Base-by-base conservation (phyloP, 495 filamentous ascomycete genomes). In the Penicillium malachiteum region DNA sequence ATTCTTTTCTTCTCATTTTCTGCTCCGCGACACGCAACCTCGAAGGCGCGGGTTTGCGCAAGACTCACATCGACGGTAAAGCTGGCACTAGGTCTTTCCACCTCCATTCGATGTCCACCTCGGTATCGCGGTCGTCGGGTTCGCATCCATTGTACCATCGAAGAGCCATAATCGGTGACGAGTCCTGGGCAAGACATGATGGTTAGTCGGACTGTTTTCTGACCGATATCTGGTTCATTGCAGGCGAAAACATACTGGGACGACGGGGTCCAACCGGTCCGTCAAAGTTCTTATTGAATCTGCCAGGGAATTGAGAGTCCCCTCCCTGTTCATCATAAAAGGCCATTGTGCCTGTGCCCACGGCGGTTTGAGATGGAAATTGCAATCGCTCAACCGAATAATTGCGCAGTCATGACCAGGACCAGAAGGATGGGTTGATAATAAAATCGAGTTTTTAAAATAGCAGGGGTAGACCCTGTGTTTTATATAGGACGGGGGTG, bases 121-220 rank as follows among this genome's bases (percentile, higher is more conserved):
- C 84, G 84, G 72, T 88, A 96, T 57, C 82, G 81, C 13, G 91
- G 88, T 60, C 85, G 82, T 32, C 93, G 84, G 67, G 89, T 84
- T 62, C 87, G 88, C 89, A 96, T 92, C 89, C 89, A 98, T 72
- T 92, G 88, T 48, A 91, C 86, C 69, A 96, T 82, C 6, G 91
- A 94, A 9, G 93, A 88, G 57, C 92, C 90, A 83, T 97, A 97
- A 69, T 98, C 94, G 13, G 94, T 97, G 7, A 96, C 90, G 48
- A 93, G 85, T 60, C 75, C 75, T 78, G 53, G 11, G 26, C 34
- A 46, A 18, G 12, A 34, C 12, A 18, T 12, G 33, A 13, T 38
- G 53, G 57, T 38, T 57, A 59, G 48, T 18, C 12, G 30, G 26
- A 35, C 47, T 14, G 8, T 14, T 10, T 18, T 33, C 16, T 26